Percentiles rank a stretch among this genome's conserved stretches.
phyloP scores from a whole-genome alignment of 306 rosid genomes.

The Lablab purpureus region DNA sequence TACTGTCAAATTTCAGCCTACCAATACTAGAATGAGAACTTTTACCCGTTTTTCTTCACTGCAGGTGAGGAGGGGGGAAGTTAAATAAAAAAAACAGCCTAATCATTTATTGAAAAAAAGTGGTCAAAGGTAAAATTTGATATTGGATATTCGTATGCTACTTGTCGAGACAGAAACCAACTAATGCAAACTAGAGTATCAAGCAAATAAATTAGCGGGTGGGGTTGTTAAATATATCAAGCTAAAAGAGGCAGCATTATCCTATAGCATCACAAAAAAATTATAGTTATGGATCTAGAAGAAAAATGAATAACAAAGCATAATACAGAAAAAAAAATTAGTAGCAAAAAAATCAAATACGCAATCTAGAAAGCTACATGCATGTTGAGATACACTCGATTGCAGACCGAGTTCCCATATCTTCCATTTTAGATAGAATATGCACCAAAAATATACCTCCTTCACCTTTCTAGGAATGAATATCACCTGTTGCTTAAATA shows the following conservation, averaged over 20 bases:
- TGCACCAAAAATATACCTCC: constrained; percentile 77
- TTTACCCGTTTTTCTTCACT: background rate
- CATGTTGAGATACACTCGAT: constrained; percentile 76
- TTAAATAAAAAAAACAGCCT: background rate
- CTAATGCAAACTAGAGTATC: background rate
- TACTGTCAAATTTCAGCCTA: background rate
- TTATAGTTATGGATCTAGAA: background rate
- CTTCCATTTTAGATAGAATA: constrained; percentile 75
- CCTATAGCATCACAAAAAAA: background rate
- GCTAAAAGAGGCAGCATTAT: constrained; percentile 6
- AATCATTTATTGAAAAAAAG: background rate
- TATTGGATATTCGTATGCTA: background rate
- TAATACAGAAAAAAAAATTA: constrained; percentile 22
- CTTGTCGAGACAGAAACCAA: constrained; percentile 15
- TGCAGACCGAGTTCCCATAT: constrained; percentile 76
- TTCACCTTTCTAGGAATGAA: constrained; percentile 70
- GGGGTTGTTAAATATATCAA: background rate
- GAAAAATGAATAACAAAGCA: constrained; percentile 22
- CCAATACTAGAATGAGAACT: background rate
- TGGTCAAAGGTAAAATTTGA: background rate
- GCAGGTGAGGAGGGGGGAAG: background rate
- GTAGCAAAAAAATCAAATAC: constrained; percentile 18
- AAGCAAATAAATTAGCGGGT: background rate
- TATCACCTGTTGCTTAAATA: constrained; percentile 72
- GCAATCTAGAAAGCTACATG: constrained; percentile 62